phyloP scores from a whole-genome alignment of 345 rosid species.

The Gossypium ekmanianum region DNA sequence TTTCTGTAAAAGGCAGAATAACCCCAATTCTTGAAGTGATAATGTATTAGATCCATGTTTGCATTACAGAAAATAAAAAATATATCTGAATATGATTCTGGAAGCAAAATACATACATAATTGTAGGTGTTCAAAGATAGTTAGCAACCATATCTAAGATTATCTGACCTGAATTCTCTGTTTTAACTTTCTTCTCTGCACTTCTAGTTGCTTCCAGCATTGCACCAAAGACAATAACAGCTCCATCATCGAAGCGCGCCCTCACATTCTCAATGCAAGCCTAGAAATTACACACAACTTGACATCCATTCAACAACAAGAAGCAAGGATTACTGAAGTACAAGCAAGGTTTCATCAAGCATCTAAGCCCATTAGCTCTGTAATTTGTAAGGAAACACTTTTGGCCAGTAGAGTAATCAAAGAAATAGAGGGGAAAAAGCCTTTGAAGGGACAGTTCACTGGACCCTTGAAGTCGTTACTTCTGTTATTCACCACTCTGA shows the following conservation, averaged over 20 bases:
- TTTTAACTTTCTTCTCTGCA: constrained; percentile 68
- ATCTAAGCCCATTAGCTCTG: neutral
- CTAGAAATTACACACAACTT: constrained; percentile 25
- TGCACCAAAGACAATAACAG: constrained; percentile 65
- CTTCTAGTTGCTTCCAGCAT: constrained; percentile 73
- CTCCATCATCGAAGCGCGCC: constrained; percentile 59
- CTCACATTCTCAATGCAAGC: constrained; percentile 66
- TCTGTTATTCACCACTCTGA: neutral
- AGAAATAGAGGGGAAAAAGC: neutral
- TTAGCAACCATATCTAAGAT: constrained; percentile 20
- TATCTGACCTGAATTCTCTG: constrained; percentile 52
- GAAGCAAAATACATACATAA: constrained; percentile 1
- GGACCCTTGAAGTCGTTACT: constrained; percentile 1
- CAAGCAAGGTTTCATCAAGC: neutral
- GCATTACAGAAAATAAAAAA: neutral
- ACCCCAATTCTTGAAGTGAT: neutral
- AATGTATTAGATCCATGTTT: neutral
- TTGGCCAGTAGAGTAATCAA: neutral
- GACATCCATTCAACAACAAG: neutral
- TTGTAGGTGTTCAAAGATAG: neutral
- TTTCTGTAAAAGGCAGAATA: constrained; percentile 1
- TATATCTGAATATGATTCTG: neutral
- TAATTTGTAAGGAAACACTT: neutral
- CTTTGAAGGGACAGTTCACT: neutral
- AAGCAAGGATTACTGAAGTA: neutral